Evolutionary conservation across 148 eudicot species (phyloP).

Genomic region (Silene uniflora): DNA sequence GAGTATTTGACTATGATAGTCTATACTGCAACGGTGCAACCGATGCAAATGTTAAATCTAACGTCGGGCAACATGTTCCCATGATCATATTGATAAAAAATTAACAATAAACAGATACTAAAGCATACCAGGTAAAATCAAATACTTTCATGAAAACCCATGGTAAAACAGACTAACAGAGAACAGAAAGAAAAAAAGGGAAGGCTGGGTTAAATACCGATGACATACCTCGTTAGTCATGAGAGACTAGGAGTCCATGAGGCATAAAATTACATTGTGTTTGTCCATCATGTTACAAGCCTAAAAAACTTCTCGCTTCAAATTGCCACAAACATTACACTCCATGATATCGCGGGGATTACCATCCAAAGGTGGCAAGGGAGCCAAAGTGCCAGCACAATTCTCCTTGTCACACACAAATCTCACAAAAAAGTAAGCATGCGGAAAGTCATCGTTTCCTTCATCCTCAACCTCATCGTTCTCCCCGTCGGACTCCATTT

Average conservation of each 20-base stretch:
- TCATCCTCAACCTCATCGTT: constrained; percentile 22
- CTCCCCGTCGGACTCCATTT: constrained; percentile 27
- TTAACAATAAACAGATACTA: not conserved
- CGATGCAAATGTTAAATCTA: too few relatives aligned
- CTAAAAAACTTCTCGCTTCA: constrained; percentile 33
- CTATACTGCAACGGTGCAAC: too few relatives aligned
- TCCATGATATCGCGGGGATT: constrained; percentile 51
- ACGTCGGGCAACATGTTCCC: too few relatives aligned
- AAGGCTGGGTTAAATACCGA: not conserved
- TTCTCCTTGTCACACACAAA: constrained; percentile 71
- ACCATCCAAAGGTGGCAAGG: constrained; percentile 50
- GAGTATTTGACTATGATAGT: too few relatives aligned
- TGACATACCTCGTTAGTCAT: not conserved
- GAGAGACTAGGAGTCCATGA: not conserved
- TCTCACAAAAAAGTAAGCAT: constrained; percentile 78
- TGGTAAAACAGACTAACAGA: not conserved
- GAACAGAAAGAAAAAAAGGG: not conserved
- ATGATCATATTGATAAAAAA: too few relatives aligned
- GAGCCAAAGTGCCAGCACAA: constrained; percentile 95
- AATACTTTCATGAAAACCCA: not conserved
- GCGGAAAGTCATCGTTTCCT: constrained; percentile 71
- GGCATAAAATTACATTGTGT: not conserved
- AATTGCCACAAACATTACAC: constrained; percentile 79
- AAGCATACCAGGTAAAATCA: not conserved
- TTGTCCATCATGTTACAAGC: constrained; percentile 5